Base-by-base conservation (phyloP, 257 asterid genomes). In the Gentiana macrophylla region DNA sequence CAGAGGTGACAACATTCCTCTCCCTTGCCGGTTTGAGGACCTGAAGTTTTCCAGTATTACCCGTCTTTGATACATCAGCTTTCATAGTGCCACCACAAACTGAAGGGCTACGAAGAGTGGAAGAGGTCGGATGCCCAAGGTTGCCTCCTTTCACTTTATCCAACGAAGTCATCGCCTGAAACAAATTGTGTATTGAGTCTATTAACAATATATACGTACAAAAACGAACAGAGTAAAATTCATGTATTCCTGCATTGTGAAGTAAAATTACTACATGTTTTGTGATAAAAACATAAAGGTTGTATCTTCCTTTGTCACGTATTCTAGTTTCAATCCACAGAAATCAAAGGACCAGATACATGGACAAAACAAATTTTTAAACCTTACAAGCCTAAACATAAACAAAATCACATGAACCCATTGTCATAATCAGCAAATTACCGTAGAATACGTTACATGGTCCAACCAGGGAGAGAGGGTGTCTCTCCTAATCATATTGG, bases 11-110 rank as follows among this genome's bases (percentile, higher is more conserved):
- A 49, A 84, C 84, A 65, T 72, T 80, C 72, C 74, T 77, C 64
- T 87, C 95, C 61, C 94, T 67, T 15, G 61, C 72, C 8, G 90
- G 79, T 69, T 84, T 92, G 46, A 85, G 94, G 62, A 88, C 78
- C 24, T 76, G 93, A 70, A 87, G 82, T 79, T 81, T 87, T 55
- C 95, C 96, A 33, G 66, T 63, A 57, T 60, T 79, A 49, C 80
- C 60, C 61, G 78, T 52, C 77, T 80, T 84, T 33, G 76, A 65
- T 58, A 50, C 64, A 62, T 87, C 96, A 37, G 61, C 64, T 65
- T 77, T 84, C 46, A 50, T 60, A 10, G 72, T 76, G 52, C 72
- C 91, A 62, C 73, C 78, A 32, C 80, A 89, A 53, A 87, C 77
- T 49, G 94, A 69, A 67, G 75, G 84, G 65, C 56, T 71, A 54